Conservation (phyloP, 1,139 yeast genomes). For the Pneumocystis jirovecii region DNA sequence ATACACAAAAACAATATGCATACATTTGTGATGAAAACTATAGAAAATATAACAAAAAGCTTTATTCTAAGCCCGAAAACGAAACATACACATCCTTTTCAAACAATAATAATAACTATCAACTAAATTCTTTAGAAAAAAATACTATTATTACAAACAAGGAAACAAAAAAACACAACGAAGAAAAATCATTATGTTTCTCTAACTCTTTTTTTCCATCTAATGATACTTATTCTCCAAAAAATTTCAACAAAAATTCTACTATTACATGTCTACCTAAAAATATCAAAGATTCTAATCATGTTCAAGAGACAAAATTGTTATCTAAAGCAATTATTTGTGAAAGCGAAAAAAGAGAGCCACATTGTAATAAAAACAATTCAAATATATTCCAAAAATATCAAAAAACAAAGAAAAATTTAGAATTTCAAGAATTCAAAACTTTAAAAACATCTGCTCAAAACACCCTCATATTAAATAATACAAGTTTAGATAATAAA, state of each 20-base stretch:
- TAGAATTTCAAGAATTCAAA: neutral
- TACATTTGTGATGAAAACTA: neutral
- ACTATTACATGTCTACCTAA: neutral
- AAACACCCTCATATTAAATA: neutral
- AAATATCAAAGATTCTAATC: neutral
- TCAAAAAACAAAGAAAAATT: neutral
- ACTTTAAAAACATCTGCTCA: neutral
- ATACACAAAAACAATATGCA: neutral
- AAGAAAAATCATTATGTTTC: neutral
- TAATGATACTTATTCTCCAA: neutral
- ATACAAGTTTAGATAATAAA: neutral
- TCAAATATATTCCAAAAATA: neutral
- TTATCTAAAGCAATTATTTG: neutral
- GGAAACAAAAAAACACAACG: neutral
- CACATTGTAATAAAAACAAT: neutral
- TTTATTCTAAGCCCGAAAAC: neutral
- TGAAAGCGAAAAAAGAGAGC: neutral
- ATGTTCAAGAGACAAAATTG: neutral
- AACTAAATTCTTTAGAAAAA: neutral
- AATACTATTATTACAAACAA: neutral
- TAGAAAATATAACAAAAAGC: neutral
- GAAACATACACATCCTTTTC: neutral
- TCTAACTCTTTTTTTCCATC: neutral
- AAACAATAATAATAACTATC: neutral
- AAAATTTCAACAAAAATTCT: neutral